A percentile compares a stretch with the other conserved stretches of the same genome.
Conservation (phyloP, 805 yeast species). For the Yarrowia porcina region DNA sequence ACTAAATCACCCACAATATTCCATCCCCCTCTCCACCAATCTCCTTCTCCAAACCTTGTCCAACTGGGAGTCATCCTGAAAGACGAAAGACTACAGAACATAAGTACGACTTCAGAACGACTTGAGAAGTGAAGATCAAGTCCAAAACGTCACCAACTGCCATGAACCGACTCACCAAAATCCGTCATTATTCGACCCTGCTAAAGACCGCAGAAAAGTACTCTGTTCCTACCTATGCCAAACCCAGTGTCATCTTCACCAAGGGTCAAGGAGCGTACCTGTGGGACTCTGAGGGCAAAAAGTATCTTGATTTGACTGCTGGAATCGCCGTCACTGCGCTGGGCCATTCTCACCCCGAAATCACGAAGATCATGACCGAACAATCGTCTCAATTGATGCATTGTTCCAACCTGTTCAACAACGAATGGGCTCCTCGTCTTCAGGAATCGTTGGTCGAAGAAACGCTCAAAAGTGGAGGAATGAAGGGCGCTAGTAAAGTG, state of each 20-base stretch:
- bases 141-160: background rate
- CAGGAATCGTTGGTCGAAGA: slow-evolving; percentile 65
- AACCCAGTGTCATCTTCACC: slow-evolving; percentile 59
- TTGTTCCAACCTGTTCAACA: slow-evolving; percentile 80
- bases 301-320: slow-evolving; percentile 86
- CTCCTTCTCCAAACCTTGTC: background rate
- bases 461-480: slow-evolving; percentile 72
- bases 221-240: slow-evolving; percentile 41
- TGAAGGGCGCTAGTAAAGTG: slow-evolving; percentile 74
- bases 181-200: slow-evolving; percentile 15
- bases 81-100: too few species aligned
- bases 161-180: background rate
- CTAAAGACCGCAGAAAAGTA: slow-evolving; percentile 27
- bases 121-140: too few species aligned
- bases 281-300: slow-evolving; percentile 71
- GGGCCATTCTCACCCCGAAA: slow-evolving; percentile 79
- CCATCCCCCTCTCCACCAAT: background rate
- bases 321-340: slow-evolving; percentile 97
- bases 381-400: slow-evolving; percentile 77
- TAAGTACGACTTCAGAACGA: too few species aligned
- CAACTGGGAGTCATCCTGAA: background rate
- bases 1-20: too few species aligned
- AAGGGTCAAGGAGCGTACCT: slow-evolving; percentile 79
- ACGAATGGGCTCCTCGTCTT: slow-evolving; percentile 77
- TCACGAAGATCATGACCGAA: slow-evolving; percentile 65